A percentile compares a stretch with the other conserved stretches of the same genome.
Evolutionary conservation across 202 grass and related monocot genomes (phyloP).

Genomic region (Saccharum hybrid): DNA sequence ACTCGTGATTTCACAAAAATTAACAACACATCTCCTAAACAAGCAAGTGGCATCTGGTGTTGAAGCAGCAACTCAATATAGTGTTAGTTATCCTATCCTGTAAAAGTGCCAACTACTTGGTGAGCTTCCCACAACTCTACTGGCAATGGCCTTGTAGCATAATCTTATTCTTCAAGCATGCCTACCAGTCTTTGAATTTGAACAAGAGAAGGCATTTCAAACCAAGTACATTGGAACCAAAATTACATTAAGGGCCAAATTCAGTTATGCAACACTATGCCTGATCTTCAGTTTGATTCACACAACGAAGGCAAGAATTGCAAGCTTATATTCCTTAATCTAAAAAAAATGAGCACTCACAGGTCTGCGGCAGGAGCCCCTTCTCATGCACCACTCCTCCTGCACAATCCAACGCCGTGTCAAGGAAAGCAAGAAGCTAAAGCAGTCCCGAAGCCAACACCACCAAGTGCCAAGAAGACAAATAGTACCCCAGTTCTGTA

Average conservation of each 20-base stretch:
- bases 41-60: not conserved
- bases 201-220: not conserved
- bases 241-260: not conserved
- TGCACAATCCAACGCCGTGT: slow-evolving; percentile 28
- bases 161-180: not conserved
- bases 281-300: not conserved
- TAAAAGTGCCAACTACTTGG: not conserved
- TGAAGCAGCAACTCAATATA: not conserved
- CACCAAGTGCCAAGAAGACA: not conserved
- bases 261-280: slow-evolving; percentile 12
- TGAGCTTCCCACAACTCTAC: not conserved
- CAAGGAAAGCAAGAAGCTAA: not conserved
- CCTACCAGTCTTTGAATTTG: not conserved
- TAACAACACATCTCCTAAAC: not conserved
- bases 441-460: not conserved
- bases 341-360: slow-evolving; percentile 52
- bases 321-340: not conserved
- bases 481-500: slow-evolving; percentile 86
- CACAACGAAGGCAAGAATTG: slow-evolving; percentile 9
- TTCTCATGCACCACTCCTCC: slow-evolving; percentile 94
- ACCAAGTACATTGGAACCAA: not conserved
- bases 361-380: slow-evolving; percentile 75
- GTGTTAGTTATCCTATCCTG: not conserved
- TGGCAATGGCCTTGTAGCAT: not conserved
- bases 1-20: not conserved